A percentile compares a stretch with the other conserved stretches of the same genome.
Evolutionary conservation across 2,329 filamentous ascomycete species (phyloP).

Genomic region (Aureobasidium sp.): DNA sequence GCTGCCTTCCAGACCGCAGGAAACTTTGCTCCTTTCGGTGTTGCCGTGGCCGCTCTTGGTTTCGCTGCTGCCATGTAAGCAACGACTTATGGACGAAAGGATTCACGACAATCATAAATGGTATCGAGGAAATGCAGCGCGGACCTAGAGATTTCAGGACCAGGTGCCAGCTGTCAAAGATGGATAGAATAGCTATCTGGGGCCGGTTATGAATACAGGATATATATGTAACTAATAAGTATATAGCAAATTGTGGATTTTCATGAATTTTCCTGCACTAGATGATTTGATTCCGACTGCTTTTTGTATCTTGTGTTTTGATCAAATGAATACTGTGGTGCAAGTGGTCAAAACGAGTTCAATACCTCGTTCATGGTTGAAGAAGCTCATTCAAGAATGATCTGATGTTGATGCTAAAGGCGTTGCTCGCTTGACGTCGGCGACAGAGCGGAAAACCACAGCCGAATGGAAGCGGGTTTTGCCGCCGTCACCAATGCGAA

Average conservation of each 20-base stretch:
- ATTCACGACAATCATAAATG: not conserved
- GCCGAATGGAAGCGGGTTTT: not conserved
- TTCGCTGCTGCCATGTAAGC: not conserved
- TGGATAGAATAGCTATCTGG: not conserved
- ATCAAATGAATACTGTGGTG: too few relatives aligned
- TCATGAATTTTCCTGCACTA: not conserved
- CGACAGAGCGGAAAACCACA: not conserved
- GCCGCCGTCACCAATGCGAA: not conserved
- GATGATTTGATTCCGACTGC: not conserved
- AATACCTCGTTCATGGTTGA: not conserved
- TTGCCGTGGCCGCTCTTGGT: conserved; percentile 1
- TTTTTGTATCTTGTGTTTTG: not conserved
- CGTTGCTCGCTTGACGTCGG: not conserved
- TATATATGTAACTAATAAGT: not conserved
- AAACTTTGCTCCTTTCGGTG: not conserved
- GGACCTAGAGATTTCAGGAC: not conserved
- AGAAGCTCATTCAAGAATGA: not conserved
- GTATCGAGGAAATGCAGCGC: not conserved
- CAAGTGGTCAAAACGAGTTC: too few relatives aligned
- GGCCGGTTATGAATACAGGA: not conserved
- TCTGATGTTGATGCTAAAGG: not conserved
- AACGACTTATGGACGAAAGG: not conserved
- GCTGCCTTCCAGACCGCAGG: not conserved
- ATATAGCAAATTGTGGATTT: not conserved
- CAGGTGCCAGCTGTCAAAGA: not conserved